A percentile compares a stretch with the other conserved stretches of the same genome.
phyloP scores from a whole-genome alignment of 164 flowering plant genomes.

The Magnolia changhungtana region DNA sequence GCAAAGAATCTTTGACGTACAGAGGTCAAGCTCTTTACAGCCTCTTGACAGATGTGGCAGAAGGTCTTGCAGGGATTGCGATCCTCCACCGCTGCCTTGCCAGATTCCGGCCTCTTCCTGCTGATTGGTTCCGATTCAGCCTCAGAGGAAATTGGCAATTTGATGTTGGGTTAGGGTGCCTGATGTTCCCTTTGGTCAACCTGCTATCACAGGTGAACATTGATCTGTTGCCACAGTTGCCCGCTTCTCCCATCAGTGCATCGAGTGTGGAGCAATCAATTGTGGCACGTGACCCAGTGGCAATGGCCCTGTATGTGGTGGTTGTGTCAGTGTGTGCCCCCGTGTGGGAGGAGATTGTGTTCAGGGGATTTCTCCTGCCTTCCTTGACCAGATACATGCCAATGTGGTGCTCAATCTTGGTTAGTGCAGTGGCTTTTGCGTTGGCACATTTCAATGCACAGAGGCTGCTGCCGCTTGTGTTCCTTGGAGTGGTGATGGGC shows the following conservation, averaged over 20 bases:
- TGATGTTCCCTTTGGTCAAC: slow-evolving; percentile 92
- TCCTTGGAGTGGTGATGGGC: slow-evolving; percentile 93
- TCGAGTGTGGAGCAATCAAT: slow-evolving; percentile 95
- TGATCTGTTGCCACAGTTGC: slow-evolving; percentile 61
- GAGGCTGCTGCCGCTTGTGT: slow-evolving; percentile 83
- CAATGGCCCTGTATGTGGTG: slow-evolving; percentile 81
- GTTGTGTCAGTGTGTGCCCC: slow-evolving; percentile 95
- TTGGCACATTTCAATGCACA: slow-evolving; percentile 91
- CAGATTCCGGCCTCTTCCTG: slow-evolving; percentile 71
- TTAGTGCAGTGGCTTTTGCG: slow-evolving; percentile 87
- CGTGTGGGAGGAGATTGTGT: slow-evolving; percentile 93
- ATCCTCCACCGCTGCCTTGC: slow-evolving; percentile 84
- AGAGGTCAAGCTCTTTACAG: slow-evolving; percentile 95
- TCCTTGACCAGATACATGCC: slow-evolving; percentile 96
- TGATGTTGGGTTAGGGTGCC: slow-evolving; percentile 83
- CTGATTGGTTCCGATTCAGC: slow-evolving; percentile 83
- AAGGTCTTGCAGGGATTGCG: slow-evolving; percentile 91
- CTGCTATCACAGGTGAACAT: slow-evolving; percentile 86
- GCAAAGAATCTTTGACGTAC: slow-evolving; percentile 69
- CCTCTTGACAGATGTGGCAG: slow-evolving; percentile 84
- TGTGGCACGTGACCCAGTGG: slow-evolving; percentile 87
- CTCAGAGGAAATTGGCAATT: slow-evolving; percentile 74
- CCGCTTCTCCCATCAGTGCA: slow-evolving; percentile 64
- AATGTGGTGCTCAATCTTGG: slow-evolving; percentile 79
- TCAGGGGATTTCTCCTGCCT: slow-evolving; percentile 93